phyloP scores from a whole-genome alignment of 1,284 basidiomycete genomes.

The Takashimella tepidaria region DNA sequence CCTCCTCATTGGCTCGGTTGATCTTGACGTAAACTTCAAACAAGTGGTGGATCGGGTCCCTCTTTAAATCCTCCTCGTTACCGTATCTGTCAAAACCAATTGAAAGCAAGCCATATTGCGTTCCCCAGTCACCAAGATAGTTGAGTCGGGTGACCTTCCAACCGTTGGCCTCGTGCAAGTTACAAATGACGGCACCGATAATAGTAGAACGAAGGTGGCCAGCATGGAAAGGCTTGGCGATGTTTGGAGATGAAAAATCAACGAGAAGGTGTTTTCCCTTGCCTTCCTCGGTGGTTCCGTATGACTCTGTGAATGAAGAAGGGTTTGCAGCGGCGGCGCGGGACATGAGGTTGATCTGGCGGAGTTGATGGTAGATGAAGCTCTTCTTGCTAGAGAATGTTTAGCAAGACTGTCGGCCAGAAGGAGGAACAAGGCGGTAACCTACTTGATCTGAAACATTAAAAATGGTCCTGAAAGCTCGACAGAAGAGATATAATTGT shows the following conservation, averaged over 20 bases:
- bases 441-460: constrained; percentile 65
- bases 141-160: constrained; percentile 91
- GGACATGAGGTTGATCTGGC: constrained; percentile 72
- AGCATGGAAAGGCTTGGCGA: constrained; percentile 98
- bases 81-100: constrained; percentile 92
- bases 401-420: background rate
- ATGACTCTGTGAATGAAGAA: constrained; percentile 52
- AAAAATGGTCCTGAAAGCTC: constrained; percentile 73
- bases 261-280: constrained; percentile 62
- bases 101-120: constrained; percentile 81
- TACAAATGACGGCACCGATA: constrained; percentile 89
- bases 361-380: constrained; percentile 71
- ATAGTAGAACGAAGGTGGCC: constrained; percentile 96
- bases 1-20: constrained; percentile 67
- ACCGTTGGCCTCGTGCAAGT: constrained; percentile 86
- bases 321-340: constrained; percentile 30
- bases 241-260: constrained; percentile 94
- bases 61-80: constrained; percentile 71
- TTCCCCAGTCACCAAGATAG: constrained; percentile 93
- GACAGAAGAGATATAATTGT: constrained; percentile 52
- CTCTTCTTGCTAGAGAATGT: constrained; percentile 48
- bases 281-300: constrained; percentile 70
- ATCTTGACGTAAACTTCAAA: constrained; percentile 92
- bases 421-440: too few relatives aligned
- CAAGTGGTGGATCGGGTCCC: constrained; percentile 90